phyloP scores from a whole-genome alignment of 116 monocot genomes.

The Trichopus zeylanicus region DNA sequence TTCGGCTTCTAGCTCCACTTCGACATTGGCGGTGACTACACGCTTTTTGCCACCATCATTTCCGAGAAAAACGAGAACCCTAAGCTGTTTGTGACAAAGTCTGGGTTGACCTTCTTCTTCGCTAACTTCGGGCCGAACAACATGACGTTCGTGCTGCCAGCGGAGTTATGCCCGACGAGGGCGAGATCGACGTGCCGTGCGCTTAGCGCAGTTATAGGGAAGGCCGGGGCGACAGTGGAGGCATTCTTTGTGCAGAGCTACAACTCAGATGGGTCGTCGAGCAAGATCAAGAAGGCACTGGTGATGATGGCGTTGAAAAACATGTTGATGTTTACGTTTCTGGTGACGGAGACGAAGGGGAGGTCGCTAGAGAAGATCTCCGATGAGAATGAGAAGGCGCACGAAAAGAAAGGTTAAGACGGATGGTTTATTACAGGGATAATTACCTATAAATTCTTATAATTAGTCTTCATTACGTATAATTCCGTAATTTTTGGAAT shows the following conservation, averaged over 20 bases:
- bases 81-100: conserved; percentile 9
- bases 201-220: conserved; percentile 26
- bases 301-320: conserved; percentile 13
- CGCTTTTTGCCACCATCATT: conserved; percentile 61
- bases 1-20: conserved; percentile 71
- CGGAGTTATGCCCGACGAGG: conserved; percentile 27
- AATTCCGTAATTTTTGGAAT: too few relatives aligned
- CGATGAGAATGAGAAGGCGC: neutral
- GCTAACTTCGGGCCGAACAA: conserved; percentile 24
- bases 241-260: conserved; percentile 24
- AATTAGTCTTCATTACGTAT: too few relatives aligned
- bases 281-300: conserved; percentile 14
- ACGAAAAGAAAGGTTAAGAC: neutral
- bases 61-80: conserved; percentile 21
- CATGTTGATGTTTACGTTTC: conserved; percentile 26
- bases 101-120: conserved; percentile 22
- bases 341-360: conserved; percentile 34
- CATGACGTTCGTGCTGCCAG: conserved; percentile 25
- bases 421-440: too few relatives aligned
- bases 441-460: too few relatives aligned
- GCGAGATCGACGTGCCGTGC: conserved; percentile 27
- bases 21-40: conserved; percentile 71
- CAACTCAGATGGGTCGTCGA: neutral
- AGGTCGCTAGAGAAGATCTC: conserved; percentile 12
- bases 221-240: conserved; percentile 27